phyloP scores from a whole-genome alignment of 2,329 filamentous ascomycete species.

The Coniochaeta sp. region DNA sequence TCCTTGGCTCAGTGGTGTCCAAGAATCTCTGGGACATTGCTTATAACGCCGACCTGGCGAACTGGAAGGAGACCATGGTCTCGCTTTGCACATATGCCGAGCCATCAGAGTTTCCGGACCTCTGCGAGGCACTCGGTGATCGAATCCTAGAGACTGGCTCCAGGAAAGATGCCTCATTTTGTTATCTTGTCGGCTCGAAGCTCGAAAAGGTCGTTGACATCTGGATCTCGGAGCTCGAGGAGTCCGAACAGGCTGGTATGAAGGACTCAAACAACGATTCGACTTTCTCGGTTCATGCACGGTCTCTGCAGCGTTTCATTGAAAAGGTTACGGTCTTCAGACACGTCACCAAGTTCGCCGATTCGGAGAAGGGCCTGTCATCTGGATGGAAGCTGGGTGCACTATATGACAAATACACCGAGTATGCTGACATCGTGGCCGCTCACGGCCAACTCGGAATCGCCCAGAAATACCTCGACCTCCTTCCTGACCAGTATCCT shows the following conservation, averaged over 20 bases:
- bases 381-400: conserved; percentile 83
- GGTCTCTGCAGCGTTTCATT: conserved; percentile 83
- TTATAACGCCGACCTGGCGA: conserved; percentile 83
- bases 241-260: conserved; percentile 69
- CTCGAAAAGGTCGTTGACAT: conserved; percentile 94
- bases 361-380: conserved; percentile 61
- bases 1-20: conserved; percentile 83
- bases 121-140: conserved; percentile 92
- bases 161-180: conserved; percentile 90
- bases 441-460: conserved; percentile 79
- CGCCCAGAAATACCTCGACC: conserved; percentile 84
- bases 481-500: conserved; percentile 76
- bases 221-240: conserved; percentile 84
- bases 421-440: conserved; percentile 93
- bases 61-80: conserved; percentile 98
- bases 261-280: conserved; percentile 57
- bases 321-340: conserved; percentile 96
- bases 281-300: conserved; percentile 85
- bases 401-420: conserved; percentile 90
- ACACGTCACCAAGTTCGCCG: conserved; percentile 84
- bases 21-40: conserved; percentile 99
- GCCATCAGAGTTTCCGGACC: conserved; percentile 82
- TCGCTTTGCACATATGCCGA: conserved; percentile 93
- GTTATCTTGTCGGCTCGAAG: conserved; percentile 91
- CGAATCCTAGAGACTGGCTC: conserved; percentile 71